Conservation (phyloP, 2,329 filamentous ascomycete genomes). For the Penicillium hordei region DNA sequence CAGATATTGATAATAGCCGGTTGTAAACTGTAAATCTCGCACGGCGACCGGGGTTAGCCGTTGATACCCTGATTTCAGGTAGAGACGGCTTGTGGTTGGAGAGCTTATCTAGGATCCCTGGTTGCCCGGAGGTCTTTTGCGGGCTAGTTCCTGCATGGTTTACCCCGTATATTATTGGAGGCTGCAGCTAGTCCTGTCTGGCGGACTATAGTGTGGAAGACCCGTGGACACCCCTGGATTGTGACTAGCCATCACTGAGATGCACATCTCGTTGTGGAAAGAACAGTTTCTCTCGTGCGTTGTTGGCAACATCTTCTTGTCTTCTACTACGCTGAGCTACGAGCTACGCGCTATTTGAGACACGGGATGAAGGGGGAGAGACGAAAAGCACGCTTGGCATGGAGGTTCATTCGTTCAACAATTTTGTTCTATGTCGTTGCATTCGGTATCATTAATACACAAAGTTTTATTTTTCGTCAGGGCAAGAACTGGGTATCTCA, state of each 20-base stretch:
- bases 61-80: slow-evolving; percentile 9
- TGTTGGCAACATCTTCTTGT: not conserved
- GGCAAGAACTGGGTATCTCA: not conserved
- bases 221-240: not conserved
- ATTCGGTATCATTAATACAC: slow-evolving; percentile 29
- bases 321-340: not conserved
- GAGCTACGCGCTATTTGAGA: not conserved
- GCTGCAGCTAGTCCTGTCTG: not conserved
- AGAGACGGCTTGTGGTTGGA: not conserved
- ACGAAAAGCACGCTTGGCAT: not conserved
- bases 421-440: slow-evolving; percentile 23
- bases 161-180: not conserved
- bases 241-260: not conserved
- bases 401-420: slow-evolving; percentile 17
- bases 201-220: not conserved
- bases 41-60: slow-evolving; percentile 11
- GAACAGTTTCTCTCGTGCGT: not conserved
- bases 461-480: slow-evolving; percentile 21
- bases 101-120: not conserved
- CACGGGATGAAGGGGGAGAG: too few relatives aligned
- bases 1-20: slow-evolving; percentile 11
- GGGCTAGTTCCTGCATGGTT: not conserved
- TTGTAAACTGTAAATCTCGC: slow-evolving; percentile 3
- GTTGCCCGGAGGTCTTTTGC: not conserved
- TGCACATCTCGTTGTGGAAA: not conserved